Evolutionary conservation across 495 filamentous ascomycete genomes (phyloP), one percentile per base, ranked within the genome.

Genomic region (Penicillium simplicissimum): DNA sequence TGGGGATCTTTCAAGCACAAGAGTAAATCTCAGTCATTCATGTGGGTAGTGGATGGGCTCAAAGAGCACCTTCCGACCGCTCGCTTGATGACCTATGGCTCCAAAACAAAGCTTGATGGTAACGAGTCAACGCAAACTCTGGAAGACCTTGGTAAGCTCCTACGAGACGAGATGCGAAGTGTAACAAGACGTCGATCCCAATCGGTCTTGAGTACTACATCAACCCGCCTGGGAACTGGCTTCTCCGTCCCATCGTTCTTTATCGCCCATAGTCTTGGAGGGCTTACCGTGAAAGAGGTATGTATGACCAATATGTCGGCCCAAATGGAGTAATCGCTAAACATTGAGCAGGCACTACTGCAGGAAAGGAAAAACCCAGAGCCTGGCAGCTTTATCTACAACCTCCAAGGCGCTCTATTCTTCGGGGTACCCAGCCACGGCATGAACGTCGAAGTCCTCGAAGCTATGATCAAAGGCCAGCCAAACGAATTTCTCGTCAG

Each of bases 241-340:
- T 55, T 40, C 14, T 6, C 53, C 21, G 53, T 55, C 28, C 53
- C 53, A 25, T 55, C 53, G 2, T 40, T 31, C 37, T 55, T 55
- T 14, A 55, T 55, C 36, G 53, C 53, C 10, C 53, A 55, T 42
- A 55, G 53, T 55, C 53, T 55, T 17, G 53, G 53, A 10, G 53
- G 53, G 9, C 36, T 55, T 3, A 55, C 53, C n/a, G 53, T 55
- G 35, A 55, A 55, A 55, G 53, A 55, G 53, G 53, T 55, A 55
- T 28, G 6, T 9, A 23, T 13, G 5, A 15, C 2, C 3, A 31
- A 4, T 28, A 13, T 15, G 10, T 2, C 9, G 31, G 0, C 5
- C 2, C 15, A 10, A n/a, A 33, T n/a, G 14, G 15, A 19, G 3
- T 28, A 10, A n/a, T 14, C n/a, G 49, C 51, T 53, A 53, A 53